Conservation (phyloP, 495 filamentous ascomycete species). For the Trypethelium eluteriae region DNA sequence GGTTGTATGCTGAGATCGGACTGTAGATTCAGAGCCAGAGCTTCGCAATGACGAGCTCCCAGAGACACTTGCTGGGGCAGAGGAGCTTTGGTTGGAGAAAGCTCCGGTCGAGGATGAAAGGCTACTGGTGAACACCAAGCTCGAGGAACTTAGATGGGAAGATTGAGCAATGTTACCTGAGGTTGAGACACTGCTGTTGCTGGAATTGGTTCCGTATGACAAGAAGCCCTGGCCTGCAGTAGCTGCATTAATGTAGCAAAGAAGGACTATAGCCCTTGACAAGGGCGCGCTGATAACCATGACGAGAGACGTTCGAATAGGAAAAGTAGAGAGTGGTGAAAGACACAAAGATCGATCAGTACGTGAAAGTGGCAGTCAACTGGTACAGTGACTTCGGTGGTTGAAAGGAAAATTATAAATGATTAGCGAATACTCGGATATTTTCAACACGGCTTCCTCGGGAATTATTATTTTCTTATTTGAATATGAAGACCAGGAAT, state of each 20-base stretch:
- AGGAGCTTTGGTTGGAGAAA: background rate
- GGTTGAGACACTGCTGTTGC: background rate
- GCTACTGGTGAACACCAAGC: background rate
- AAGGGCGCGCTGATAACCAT: background rate
- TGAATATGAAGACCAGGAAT: too few relatives aligned
- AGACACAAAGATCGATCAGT: background rate
- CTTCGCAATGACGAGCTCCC: too few relatives aligned
- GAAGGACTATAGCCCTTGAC: background rate
- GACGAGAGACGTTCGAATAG: background rate
- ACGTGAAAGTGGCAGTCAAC: too few relatives aligned
- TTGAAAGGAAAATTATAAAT: too few relatives aligned
- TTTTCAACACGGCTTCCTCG: too few relatives aligned
- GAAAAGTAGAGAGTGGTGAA: background rate
- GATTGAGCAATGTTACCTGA: background rate
- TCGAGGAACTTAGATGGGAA: background rate
- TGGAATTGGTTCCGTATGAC: background rate
- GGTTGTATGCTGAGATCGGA: background rate
- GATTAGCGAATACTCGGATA: too few relatives aligned
- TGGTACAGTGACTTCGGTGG: too few relatives aligned
- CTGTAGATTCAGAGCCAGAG: background rate
- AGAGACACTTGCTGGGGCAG: background rate
- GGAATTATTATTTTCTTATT: too few relatives aligned
- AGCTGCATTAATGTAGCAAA: background rate
- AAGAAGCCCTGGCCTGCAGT: background rate
- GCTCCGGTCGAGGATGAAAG: background rate